phyloP scores from a whole-genome alignment of 192 early-diverging fungal genomes.

The Nowakowskiella sp. region DNA sequence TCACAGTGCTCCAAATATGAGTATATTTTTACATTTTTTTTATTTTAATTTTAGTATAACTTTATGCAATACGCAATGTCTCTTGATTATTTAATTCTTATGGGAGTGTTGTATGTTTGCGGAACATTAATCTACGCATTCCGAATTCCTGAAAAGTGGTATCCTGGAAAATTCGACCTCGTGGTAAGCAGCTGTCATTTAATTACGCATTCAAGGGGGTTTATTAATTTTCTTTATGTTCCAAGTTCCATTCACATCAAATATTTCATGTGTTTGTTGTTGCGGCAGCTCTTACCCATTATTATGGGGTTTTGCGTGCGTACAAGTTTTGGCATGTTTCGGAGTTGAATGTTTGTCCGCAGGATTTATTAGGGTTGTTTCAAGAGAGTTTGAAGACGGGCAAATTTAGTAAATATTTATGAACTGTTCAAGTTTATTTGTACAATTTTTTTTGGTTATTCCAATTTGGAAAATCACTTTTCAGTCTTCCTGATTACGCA shows the following conservation, averaged over 20 bases:
- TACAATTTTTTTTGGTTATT: no score
- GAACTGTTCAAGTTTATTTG: no score
- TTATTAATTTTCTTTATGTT: slow-evolving; percentile 3
- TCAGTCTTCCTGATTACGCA: no score
- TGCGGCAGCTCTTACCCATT: slow-evolving; percentile 62
- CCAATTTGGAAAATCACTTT: no score
- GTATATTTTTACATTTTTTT: background rate
- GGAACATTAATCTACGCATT: slow-evolving; percentile 83
- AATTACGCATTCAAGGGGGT: background rate
- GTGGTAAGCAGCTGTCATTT: slow-evolving; percentile 43
- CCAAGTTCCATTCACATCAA: slow-evolving; percentile 71
- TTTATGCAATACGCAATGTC: slow-evolving; percentile 48
- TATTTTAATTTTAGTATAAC: slow-evolving; percentile 10
- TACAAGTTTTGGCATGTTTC: slow-evolving; percentile 17
- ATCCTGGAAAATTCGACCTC: slow-evolving; percentile 75
- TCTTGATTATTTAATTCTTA: slow-evolving; percentile 53
- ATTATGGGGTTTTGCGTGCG: slow-evolving; percentile 44
- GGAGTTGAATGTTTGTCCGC: no score
- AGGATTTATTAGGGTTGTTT: no score
- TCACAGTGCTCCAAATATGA: slow-evolving; percentile 8
- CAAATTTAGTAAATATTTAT: no score
- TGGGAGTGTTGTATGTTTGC: slow-evolving; percentile 69
- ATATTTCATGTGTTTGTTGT: slow-evolving; percentile 84
- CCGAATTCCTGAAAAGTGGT: slow-evolving; percentile 76
- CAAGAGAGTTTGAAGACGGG: no score